Conservation (phyloP, 192 early-diverging fungal genomes). For the Backusella circina region DNA sequence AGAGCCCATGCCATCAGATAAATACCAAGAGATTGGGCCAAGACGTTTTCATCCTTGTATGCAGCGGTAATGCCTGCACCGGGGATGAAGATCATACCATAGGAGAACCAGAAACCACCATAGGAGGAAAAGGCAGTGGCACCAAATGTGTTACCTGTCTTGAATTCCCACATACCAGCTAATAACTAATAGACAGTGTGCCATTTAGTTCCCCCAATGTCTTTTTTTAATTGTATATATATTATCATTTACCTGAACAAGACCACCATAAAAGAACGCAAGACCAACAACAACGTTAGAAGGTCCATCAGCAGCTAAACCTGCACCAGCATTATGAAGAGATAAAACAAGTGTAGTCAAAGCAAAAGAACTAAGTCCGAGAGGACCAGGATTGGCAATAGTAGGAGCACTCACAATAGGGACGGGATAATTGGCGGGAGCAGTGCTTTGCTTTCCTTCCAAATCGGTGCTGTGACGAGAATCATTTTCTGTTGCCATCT, state of each 20-base stretch:
- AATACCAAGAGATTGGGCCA: slow-evolving; percentile 50
- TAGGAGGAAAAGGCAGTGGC: slow-evolving; percentile 77
- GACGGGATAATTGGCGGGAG: neutral
- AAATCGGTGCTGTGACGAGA: neutral
- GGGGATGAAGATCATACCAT: slow-evolving; percentile 53
- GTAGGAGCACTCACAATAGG: slow-evolving; percentile 35
- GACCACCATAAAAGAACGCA: slow-evolving; percentile 73
- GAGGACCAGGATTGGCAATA: slow-evolving; percentile 59
- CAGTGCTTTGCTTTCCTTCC: neutral
- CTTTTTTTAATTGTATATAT: neutral
- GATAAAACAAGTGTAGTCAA: slow-evolving; percentile 70
- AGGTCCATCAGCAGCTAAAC: slow-evolving; percentile 47
- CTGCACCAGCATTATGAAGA: slow-evolving; percentile 65
- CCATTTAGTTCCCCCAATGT: neutral
- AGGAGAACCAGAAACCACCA: slow-evolving; percentile 69
- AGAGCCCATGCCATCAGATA: slow-evolving; percentile 66
- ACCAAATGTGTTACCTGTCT: slow-evolving; percentile 76
- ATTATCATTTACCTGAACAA: slow-evolving; percentile 50
- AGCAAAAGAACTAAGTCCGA: slow-evolving; percentile 60
- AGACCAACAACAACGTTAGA: slow-evolving; percentile 58
- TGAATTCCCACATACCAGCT: slow-evolving; percentile 86
- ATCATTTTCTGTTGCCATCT: neutral
- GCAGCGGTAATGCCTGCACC: slow-evolving; percentile 44
- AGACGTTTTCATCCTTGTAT: slow-evolving; percentile 28
- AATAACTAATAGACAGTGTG: slow-evolving; percentile 35